A percentile compares a stretch with the other conserved stretches of the same genome.
These are phyloP conservation scores for Cocos nucifera DNA, from an alignment of 176 grass and related monocot genomes.

Conservation along the genomic window DNA sequence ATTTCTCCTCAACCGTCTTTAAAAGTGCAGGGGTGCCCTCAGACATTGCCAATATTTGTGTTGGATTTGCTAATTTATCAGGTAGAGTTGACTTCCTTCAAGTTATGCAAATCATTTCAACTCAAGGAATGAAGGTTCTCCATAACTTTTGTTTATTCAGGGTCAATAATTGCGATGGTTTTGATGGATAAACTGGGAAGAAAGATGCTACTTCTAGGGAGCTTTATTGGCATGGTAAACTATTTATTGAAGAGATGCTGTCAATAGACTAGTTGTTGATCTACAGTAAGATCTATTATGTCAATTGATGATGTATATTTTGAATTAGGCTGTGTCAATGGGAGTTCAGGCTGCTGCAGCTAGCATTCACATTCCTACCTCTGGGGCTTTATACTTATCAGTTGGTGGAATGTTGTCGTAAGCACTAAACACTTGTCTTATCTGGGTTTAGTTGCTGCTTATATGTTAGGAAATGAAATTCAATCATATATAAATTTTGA, in stretches of 20 bases:
- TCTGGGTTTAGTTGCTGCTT: too few relatives aligned
- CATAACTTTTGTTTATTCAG: conserved; percentile 21
- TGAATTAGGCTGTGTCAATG: conserved; percentile 73
- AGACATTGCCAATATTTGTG: conserved; percentile 77
- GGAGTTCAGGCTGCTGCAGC: conserved; percentile 74
- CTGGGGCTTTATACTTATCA: conserved; percentile 63
- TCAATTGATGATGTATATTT: not conserved
- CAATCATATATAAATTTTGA: too few relatives aligned
- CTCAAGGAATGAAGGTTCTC: conserved; percentile 22
- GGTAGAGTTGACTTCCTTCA: conserved; percentile 33
- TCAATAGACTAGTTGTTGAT: too few relatives aligned
- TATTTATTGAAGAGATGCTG: not conserved
- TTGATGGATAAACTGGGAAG: conserved; percentile 95
- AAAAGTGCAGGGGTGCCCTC: conserved; percentile 88
- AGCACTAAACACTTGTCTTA: conserved; percentile 17
- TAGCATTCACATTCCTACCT: conserved; percentile 49
- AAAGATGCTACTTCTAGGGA: conserved; percentile 70
- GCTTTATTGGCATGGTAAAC: conserved; percentile 92
- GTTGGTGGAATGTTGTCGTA: conserved; percentile 96
- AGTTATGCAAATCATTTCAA: conserved; percentile 11
- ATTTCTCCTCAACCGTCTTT: conserved; percentile 98
- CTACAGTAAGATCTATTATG: too few relatives aligned
- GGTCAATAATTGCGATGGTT: conserved; percentile 91
- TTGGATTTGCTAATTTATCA: conserved; percentile 82
- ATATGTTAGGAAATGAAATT: too few relatives aligned